These are phyloP conservation scores for Pleurostoma richardsiae DNA, from an alignment of 2,329 filamentous ascomycete species.

Conservation along the genomic window DNA sequence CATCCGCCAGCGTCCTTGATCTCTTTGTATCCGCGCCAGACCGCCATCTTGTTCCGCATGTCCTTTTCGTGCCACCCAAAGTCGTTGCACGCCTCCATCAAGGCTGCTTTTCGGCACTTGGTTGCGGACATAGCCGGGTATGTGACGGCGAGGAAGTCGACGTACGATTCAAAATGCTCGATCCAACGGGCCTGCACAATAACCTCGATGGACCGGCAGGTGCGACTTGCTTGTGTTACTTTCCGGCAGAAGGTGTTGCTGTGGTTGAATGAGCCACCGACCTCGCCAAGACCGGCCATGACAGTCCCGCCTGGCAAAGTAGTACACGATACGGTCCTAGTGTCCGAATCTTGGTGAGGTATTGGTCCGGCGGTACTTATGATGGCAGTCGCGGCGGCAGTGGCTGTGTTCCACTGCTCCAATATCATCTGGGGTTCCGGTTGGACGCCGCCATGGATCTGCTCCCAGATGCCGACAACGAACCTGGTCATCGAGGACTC, in stretches of 20 bases:
- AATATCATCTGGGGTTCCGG: slow-evolving; percentile 20
- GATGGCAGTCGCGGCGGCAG: too few relatives aligned
- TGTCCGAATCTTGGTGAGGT: too few relatives aligned
- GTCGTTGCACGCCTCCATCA: slow-evolving; percentile 47
- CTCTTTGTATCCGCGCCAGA: slow-evolving; percentile 55
- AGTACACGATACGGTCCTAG: too few relatives aligned
- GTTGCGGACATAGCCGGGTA: slow-evolving; percentile 33
- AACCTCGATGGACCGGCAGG: slow-evolving; percentile 52
- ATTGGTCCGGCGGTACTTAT: too few relatives aligned
- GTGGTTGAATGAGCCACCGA: slow-evolving; percentile 18
- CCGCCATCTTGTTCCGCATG: slow-evolving; percentile 40
- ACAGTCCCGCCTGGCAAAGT: too few relatives aligned
- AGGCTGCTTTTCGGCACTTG: slow-evolving; percentile 44
- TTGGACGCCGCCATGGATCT: slow-evolving; percentile 21
- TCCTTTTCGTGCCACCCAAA: slow-evolving; percentile 55
- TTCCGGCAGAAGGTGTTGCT: slow-evolving; percentile 24
- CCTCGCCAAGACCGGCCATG: background rate
- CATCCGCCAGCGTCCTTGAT: slow-evolving; percentile 53
- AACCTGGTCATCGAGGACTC: slow-evolving; percentile 23
- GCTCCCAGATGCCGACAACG: slow-evolving; percentile 25
- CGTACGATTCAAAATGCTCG: slow-evolving; percentile 47
- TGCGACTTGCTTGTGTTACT: slow-evolving; percentile 36
- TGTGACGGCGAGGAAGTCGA: slow-evolving; percentile 31
- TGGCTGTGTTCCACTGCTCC: too few relatives aligned
- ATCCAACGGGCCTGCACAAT: slow-evolving; percentile 54